Conservation (phyloP, 2,329 filamentous ascomycete genomes). For the Aspergillus fumigatus region DNA sequence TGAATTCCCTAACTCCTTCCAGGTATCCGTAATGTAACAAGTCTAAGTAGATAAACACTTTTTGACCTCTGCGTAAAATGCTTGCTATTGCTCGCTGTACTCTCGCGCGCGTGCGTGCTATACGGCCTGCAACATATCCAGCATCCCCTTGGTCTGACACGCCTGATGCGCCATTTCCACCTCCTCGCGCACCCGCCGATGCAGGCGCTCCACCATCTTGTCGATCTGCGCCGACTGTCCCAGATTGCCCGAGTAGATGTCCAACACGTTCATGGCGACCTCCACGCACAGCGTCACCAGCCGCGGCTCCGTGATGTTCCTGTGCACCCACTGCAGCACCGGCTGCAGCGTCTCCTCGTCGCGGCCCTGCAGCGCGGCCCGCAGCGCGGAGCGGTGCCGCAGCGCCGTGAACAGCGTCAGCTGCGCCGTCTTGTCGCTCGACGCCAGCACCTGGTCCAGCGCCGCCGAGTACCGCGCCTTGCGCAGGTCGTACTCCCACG, state of each 20-base stretch:
- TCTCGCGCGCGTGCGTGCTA: slow-evolving; percentile 5
- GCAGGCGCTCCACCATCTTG: slow-evolving; percentile 63
- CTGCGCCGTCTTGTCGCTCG: slow-evolving; percentile 55
- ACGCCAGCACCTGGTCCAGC: slow-evolving; percentile 70
- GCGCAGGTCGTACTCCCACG: slow-evolving; percentile 78
- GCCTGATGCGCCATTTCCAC: slow-evolving; percentile 81
- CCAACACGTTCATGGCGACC: slow-evolving; percentile 73
- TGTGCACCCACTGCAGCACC: slow-evolving; percentile 75
- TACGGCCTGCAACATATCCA: slow-evolving; percentile 62
- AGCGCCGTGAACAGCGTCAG: slow-evolving; percentile 79
- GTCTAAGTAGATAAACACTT: background rate
- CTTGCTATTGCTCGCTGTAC: no score
- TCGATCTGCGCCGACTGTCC: slow-evolving; percentile 70
- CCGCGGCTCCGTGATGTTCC: slow-evolving; percentile 75
- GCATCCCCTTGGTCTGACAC: slow-evolving; percentile 78
- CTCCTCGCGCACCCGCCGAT: slow-evolving; percentile 67
- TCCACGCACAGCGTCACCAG: slow-evolving; percentile 79
- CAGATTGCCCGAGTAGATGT: slow-evolving; percentile 79
- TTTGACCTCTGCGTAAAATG: no score
- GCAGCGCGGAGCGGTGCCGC: slow-evolving; percentile 79
- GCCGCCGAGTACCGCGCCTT: slow-evolving; percentile 72
- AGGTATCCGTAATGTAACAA: background rate
- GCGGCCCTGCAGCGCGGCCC: slow-evolving; percentile 71
- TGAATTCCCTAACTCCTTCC: slow-evolving; percentile 13
- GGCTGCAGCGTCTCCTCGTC: slow-evolving; percentile 79